Evolutionary conservation across 2,329 filamentous ascomycete species (phyloP).

Genomic region (Fusarium pseudoanthophilum): DNA sequence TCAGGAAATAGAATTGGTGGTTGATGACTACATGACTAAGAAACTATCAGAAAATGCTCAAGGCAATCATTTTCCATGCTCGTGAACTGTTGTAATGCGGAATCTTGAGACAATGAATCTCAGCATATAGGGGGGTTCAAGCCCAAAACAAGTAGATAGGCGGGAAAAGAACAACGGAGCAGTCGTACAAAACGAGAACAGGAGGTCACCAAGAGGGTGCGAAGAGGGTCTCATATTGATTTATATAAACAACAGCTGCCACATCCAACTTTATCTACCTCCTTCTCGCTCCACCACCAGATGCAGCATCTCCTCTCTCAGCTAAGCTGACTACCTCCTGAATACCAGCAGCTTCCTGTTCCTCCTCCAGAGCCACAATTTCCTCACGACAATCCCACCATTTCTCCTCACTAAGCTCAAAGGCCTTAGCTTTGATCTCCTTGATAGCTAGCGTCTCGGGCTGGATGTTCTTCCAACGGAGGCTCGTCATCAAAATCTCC

Average conservation of each 20-base stretch:
- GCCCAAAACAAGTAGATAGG: neutral
- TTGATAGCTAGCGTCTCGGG: slow-evolving; percentile 80
- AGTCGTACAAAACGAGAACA: neutral
- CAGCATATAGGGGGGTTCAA: neutral
- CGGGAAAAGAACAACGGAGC: neutral
- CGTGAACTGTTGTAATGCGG: neutral
- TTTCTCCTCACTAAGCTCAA: slow-evolving; percentile 91
- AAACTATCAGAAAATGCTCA: neutral
- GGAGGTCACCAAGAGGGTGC: no score
- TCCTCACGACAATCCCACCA: slow-evolving; percentile 99
- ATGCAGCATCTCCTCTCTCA: slow-evolving; percentile 71
- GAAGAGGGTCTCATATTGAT: neutral
- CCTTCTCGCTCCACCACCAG: slow-evolving; percentile 48
- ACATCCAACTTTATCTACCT: slow-evolving; percentile 34
- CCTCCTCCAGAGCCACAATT: slow-evolving; percentile 89
- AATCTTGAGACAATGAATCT: neutral
- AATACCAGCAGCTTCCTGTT: slow-evolving; percentile 95
- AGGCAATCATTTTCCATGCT: neutral
- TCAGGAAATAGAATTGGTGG: neutral
- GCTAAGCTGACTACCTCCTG: slow-evolving; percentile 91
- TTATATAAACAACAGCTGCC: neutral
- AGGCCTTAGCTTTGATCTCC: slow-evolving; percentile 91
- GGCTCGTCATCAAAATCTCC: slow-evolving; percentile 79
- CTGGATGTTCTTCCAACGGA: slow-evolving; percentile 74
- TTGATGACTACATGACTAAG: neutral